Base-by-base conservation (phyloP, 352 stramenopile species). In the Phytopythium ostracodes region DNA sequence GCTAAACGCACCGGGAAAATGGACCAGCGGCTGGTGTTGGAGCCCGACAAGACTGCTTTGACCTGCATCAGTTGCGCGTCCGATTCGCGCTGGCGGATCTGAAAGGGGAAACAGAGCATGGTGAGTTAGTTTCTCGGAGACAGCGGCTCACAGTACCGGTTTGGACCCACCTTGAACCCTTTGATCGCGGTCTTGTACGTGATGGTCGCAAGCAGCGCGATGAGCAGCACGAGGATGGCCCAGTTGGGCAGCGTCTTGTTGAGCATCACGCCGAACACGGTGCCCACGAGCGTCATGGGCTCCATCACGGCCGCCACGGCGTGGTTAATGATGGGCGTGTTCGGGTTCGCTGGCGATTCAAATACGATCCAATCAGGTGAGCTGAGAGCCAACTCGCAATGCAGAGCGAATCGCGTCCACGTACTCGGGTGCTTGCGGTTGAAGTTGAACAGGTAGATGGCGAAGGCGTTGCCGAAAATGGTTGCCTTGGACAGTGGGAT, bases 281-380 rank as follows among this genome's bases (percentile, higher is more conserved):
- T 65, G 44, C 86, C 86, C 44, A 94, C 84, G 20, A 94, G 72
- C 46, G 86, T 93, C 65, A 96, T 84, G 2, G 96, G 97, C 81
- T 99, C 96, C 96, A 99, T 99, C n/a, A 99, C 92, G 3, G 98
- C 70, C 22, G 98, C 96, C 20, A 99, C 78, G 60, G 98, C 94
- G 88, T 98, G 99, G 80, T 99, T 96, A 43, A 99, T 97, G 24
- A 99, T 79, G 18, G 96, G 95, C 35, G 95, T 68, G 70, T 98
- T 92, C 0, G 81, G 82, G 38, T 90, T 76, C 22, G 60, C 85
- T 94, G 38, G 20, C 2, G 42, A 47, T 17, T 6, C 42, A 47
- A 20, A 20, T 5, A 12, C 17, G n/a, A n/a, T n/a, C n/a, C n/a
- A n/a, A n/a, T n/a, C n/a, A n/a, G n/a, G n/a, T n/a, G n/a, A n/a